Base-by-base conservation (phyloP, 2,329 filamentous ascomycete species). In the Clathrospora elynae region DNA sequence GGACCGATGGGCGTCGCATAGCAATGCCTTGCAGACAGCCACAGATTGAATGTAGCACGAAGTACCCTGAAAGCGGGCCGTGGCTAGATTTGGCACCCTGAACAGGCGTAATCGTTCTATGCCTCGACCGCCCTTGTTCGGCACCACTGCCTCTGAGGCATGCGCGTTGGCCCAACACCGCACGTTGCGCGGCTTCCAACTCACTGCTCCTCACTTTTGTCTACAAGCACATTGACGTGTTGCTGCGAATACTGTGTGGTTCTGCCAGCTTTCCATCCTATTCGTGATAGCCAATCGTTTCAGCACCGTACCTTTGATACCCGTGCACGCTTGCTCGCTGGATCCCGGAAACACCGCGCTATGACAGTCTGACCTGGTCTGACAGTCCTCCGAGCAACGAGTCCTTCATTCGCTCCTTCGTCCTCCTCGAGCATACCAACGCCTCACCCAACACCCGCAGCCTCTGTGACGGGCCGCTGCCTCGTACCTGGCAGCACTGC, bases 331-430 rank as follows among this genome's bases (percentile, higher is more conserved):
- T 60, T 61, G 56, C 53, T 66, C 53, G 61, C 54, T 67, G 62
- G 57, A 67, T 61, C 62, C 63, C 62, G 64, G 61, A 54, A 53
- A 57, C 57, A 58, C 59, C 53, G 64, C 67, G 64, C 67, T 68
- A 67, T 67, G 66, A 68, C 64, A 61, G 56, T 65, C 62, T 68
- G 66, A 68, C 63, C 65, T 66, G 50, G 62, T 65, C 66, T 66
- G 62, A 68, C 61, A 46, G 56, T 61, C 55, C 51, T 63, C 57
- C 57, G 60, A 63, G 53, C 52, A 50, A 41, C 59, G 51, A 59
- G 54, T 49, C 61, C 61, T 66, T 64, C 64, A 61, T 62, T 61
- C 62, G 55, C 53, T 63, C 53, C 58, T 59, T 50, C 55, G 51
- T 57, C 53, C 53, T 56, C 49, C 50, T 57, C 50, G 50, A 61